phyloP scores from a whole-genome alignment of 805 yeast genomes.

The Danielia oregonensis region DNA sequence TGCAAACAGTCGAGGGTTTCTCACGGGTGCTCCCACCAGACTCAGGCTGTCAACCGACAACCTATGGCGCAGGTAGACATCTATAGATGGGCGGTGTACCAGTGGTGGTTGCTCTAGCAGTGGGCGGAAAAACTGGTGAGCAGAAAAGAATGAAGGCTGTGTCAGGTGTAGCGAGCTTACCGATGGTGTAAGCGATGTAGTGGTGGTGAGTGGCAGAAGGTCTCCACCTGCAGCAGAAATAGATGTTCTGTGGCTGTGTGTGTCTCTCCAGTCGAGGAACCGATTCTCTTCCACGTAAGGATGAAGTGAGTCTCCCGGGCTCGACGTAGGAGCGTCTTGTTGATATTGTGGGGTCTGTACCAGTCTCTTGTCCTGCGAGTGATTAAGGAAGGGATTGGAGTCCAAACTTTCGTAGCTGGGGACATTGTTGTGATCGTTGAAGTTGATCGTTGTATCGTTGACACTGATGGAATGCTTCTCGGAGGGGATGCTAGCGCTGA shows the following conservation, averaged over 20 bases:
- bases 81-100: conserved; percentile 30
- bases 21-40: conserved; percentile 12
- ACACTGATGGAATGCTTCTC: too few relatives aligned
- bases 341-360: too few relatives aligned
- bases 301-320: too few relatives aligned
- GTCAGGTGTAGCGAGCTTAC: conserved; percentile 37
- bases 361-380: too few relatives aligned
- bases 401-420: too few relatives aligned
- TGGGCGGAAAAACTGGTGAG: conserved; percentile 38
- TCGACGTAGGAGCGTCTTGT: too few relatives aligned
- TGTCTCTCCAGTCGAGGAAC: conserved; percentile 1
- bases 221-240: conserved; percentile 20
- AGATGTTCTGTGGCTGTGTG: conserved; percentile 13
- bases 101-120: conserved; percentile 35
- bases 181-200: conserved; percentile 41
- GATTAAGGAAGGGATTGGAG: too few relatives aligned
- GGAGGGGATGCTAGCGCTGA: too few relatives aligned
- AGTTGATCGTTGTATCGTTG: too few relatives aligned
- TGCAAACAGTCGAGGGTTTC: conserved; percentile 24
- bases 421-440: too few relatives aligned
- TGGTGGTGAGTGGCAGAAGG: conserved; percentile 40
- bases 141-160: conserved; percentile 42
- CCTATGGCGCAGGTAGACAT: conserved; percentile 26
- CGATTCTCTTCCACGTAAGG: background rate
- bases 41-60: conserved; percentile 29